Evolutionary conservation across 139 green algal genomes (phyloP), one percentile per base, ranked within the genome.

Genomic region (Coelastrella sp.): DNA sequence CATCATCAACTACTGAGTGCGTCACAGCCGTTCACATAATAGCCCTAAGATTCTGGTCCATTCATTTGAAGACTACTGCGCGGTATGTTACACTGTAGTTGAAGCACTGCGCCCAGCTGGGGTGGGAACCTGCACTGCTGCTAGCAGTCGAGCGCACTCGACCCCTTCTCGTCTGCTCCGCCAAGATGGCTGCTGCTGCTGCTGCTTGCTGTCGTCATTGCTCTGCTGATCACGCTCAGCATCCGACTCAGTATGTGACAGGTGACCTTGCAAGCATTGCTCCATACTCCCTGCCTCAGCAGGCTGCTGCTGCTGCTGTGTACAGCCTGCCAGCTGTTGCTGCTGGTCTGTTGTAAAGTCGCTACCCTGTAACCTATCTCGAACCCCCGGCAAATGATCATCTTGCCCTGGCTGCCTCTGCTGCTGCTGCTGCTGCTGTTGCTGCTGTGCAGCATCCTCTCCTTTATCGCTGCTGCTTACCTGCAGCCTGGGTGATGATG

Each of bases 111-210:
- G 15, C n/a, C 25, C 15, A 57, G 24, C 74, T 59, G 4, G 10
- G 35, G 35, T 17, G 7, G 66, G 84, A 19, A 88, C 66, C 56
- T 66, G 49, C 35, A 88, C 84, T 22, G 19, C 49, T 8, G 68
- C 84, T 27, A 88, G 68, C 82, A 87, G 56, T 24, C 82, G 24
- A 20, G 82, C 82, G 14, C 60, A 68, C 27, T 87, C 82, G 7
- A 63, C 63, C 0, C 82, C 82, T 49, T 58, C 10, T 7, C 82
- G 82, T 4, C 82, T 73, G 4, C 25, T 87, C 65, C 79, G 27
- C 82, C 82, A 87, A 4, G 82, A 56, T 20, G 74, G 70, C 17
- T 8, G 8, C 17, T 58, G 25, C 25, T 57, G 74, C 74, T 80
- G 74, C 74, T 80, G 10, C 24, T 59, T 74, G 81, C 81, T 74